Base-by-base conservation (phyloP, 495 filamentous ascomycete genomes). In the Hypoxylon perforatum region DNA sequence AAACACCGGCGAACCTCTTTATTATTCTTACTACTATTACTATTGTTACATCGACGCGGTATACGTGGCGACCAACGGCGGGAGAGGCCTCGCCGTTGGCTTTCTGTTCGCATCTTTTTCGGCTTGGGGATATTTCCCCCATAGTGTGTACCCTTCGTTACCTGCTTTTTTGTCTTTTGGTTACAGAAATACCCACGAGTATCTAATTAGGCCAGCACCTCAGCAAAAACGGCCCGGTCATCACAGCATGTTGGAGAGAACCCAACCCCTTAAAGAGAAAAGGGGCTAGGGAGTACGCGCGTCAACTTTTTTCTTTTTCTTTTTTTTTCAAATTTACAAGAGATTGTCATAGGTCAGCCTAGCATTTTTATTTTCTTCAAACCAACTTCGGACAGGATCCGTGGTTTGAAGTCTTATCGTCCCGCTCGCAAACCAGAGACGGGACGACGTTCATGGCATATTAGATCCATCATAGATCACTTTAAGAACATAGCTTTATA, bases 401-500 rank as follows among this genome's bases (percentile, higher is more conserved):
- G 57, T 65, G 56, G 65, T 51, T 64, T 59, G 48, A 28, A 7
- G n/a, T n/a, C 7, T n/a, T 45, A 58, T 55, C 46, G 59, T 68
- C 49, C 59, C 54, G 22, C 54, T 44, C 18, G 21, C 17, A 38
- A 19, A 50, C 17, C 21, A 2, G 53, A 59, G 55, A 48, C 28
- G 58, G 38, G 54, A 59, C 48, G 55, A 42, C 51, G 65, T 69
- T 63, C 25, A 63, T 69, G 65, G 59, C 55, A 64, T 59, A 68
- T 52, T 69, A 69, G 65, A 69, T 60, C 56, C 53, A 69, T 69
- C 53, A 69, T 69, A 69, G 65, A 68, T 58, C 15, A 69, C 63
- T 59, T 69, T 63, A 69, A 60, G 65, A 69, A 69, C 65, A 69
- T 69, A 69, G 60, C 39, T 23, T 54, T 63, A 69, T 69, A 69